Evolutionary conservation across 31 red algal species (phyloP).

Genomic region (Odonthalia washingtoniensis): DNA sequence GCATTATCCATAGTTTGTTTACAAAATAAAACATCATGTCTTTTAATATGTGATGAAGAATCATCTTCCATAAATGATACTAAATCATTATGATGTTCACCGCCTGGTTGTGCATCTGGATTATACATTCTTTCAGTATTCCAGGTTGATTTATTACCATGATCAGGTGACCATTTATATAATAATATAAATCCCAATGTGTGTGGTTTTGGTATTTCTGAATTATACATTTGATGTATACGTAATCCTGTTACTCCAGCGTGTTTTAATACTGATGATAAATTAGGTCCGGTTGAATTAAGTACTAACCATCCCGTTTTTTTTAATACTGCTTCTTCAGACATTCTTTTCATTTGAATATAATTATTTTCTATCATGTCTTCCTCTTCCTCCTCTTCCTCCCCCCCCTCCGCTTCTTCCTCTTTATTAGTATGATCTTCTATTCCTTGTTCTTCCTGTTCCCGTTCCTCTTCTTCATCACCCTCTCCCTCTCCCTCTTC

Average conservation of each 20-base stretch:
- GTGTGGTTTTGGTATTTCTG: slow-evolving; percentile 16
- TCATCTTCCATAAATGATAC: slow-evolving; percentile 51
- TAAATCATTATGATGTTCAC: neutral
- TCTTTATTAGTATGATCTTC: too few relatives aligned
- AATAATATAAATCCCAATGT: slow-evolving; percentile 45
- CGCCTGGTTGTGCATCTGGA: slow-evolving; percentile 17
- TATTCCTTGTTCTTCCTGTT: too few relatives aligned
- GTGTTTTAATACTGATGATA: slow-evolving; percentile 43
- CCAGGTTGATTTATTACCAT: slow-evolving; percentile 39
- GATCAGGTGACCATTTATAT: slow-evolving; percentile 67
- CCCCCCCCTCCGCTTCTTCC: too few relatives aligned
- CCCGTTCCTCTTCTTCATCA: too few relatives aligned
- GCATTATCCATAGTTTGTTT: slow-evolving; percentile 65
- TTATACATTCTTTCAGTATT: slow-evolving; percentile 29
- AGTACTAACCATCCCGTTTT: slow-evolving; percentile 68
- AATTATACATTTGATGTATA: slow-evolving; percentile 59
- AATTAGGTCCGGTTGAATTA: slow-evolving; percentile 32
- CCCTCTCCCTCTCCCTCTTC: too few relatives aligned
- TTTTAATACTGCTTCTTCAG: slow-evolving; percentile 15
- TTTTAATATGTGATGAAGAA: neutral
- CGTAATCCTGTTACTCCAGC: slow-evolving; percentile 47
- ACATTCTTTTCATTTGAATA: too few relatives aligned
- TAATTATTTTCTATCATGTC: neutral
- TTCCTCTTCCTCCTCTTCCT: too few relatives aligned
- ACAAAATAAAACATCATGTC: slow-evolving; percentile 47